phyloP scores from a whole-genome alignment of 1,139 yeast genomes.

The Torulaspora pretoriensis region DNA sequence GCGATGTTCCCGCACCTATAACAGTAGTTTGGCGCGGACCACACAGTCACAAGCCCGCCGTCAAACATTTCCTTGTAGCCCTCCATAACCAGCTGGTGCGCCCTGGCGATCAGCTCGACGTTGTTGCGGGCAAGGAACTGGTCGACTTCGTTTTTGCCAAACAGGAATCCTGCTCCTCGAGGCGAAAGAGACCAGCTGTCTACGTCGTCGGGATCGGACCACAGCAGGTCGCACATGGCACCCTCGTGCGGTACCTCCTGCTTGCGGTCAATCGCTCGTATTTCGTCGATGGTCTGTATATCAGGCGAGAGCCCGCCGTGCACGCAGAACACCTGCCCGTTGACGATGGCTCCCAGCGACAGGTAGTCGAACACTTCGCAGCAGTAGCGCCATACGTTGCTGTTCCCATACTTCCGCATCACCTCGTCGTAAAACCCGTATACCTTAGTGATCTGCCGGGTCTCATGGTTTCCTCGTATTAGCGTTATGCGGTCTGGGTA shows the following conservation, averaged over 20 bases:
- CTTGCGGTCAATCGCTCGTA: conserved; percentile 75
- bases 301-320: conserved; percentile 97
- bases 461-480: conserved; percentile 95
- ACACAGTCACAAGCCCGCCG: conserved; percentile 83
- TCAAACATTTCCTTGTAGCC: conserved; percentile 88
- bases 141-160: conserved; percentile 83
- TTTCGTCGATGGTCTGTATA: conserved; percentile 84
- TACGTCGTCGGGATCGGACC: conserved; percentile 98
- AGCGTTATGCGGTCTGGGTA: conserved; percentile 92
- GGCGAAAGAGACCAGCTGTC: conserved; percentile 98
- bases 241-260: conserved; percentile 99
- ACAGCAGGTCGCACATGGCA: conserved; percentile 93
- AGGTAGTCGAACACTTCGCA: conserved; percentile 85
- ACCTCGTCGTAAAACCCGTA: conserved; percentile 98
- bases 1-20: conserved; percentile 95
- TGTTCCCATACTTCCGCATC: conserved; percentile 88
- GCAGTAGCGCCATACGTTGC: conserved; percentile 85
- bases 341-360: conserved; percentile 89
- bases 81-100: conserved; percentile 98
- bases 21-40: conserved; percentile 94
- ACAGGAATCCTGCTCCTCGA: conserved; percentile 96
- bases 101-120: conserved; percentile 85
- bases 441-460: conserved; percentile 94
- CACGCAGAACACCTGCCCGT: conserved; percentile 71
- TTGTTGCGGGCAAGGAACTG: conserved; percentile 78